These are phyloP conservation scores for Tillandsia leiboldiana DNA, from an alignment of 176 grass and related monocot species.

Conservation along the genomic window DNA sequence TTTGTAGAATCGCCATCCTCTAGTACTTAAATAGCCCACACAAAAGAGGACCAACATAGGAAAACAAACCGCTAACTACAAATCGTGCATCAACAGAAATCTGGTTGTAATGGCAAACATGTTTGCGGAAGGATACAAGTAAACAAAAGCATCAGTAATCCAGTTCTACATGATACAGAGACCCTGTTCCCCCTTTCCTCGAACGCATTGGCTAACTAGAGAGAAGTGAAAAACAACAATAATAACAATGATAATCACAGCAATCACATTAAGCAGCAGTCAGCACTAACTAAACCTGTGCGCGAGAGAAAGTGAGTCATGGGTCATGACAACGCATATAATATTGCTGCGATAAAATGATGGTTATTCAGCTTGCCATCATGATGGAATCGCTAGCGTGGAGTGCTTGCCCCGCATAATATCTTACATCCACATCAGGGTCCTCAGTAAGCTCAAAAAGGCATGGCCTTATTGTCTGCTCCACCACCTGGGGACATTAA, in stretches of 20 bases:
- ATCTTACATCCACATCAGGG: conserved; percentile 89
- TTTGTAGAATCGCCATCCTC: too few species aligned
- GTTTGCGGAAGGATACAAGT: neutral
- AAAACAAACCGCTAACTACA: too few species aligned
- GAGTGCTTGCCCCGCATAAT: conserved; percentile 71
- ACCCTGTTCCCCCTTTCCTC: neutral
- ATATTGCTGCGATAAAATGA: neutral
- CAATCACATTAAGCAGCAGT: neutral
- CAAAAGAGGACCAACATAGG: too few species aligned
- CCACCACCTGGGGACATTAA: conserved; percentile 43
- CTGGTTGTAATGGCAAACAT: neutral
- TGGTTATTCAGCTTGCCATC: conserved; percentile 56
- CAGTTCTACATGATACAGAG: neutral
- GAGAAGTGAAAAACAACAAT: neutral
- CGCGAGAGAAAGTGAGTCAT: neutral
- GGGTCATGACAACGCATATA: neutral
- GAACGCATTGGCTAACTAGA: neutral
- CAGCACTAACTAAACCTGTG: neutral
- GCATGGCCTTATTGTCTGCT: conserved; percentile 62
- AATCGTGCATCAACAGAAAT: too few species aligned
- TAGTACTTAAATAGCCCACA: too few species aligned
- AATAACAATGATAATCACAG: neutral
- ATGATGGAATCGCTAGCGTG: conserved; percentile 72
- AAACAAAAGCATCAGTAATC: neutral
- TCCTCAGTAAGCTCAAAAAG: conserved; percentile 96